A percentile compares a stretch with the other conserved stretches of the same genome.
These are phyloP conservation scores for Tympanopsis confertula DNA, from an alignment of 2,329 filamentous ascomycete species.

Conservation along the genomic window DNA sequence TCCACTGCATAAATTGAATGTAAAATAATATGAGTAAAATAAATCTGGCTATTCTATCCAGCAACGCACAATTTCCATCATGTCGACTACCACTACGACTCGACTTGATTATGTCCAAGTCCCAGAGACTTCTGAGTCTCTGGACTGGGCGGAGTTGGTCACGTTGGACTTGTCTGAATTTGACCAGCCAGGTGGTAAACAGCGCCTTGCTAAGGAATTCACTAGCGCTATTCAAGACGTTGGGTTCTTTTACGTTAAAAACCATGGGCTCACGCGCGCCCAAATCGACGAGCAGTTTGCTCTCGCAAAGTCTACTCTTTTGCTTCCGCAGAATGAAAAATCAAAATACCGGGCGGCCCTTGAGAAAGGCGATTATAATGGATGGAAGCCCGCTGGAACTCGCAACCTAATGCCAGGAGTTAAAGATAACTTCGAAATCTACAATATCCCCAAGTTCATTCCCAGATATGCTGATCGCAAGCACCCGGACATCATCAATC, in stretches of 20 bases:
- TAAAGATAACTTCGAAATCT: slow-evolving; percentile 24
- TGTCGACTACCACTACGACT: slow-evolving; percentile 14
- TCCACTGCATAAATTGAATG: no score
- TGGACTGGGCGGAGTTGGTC: slow-evolving; percentile 42
- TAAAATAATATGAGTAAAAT: no score
- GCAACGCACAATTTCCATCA: no score
- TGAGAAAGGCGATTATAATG: slow-evolving; percentile 42
- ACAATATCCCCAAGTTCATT: slow-evolving; percentile 27
- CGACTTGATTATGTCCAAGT: slow-evolving; percentile 19
- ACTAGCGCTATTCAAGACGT: slow-evolving; percentile 38
- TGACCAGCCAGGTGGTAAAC: slow-evolving; percentile 39
- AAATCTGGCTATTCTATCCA: no score
- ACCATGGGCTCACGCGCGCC: slow-evolving; percentile 49
- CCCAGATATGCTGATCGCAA: slow-evolving; percentile 15
- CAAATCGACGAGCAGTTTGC: slow-evolving; percentile 50
- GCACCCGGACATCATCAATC: slow-evolving; percentile 18
- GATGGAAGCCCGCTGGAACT: slow-evolving; percentile 34
- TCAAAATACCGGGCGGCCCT: slow-evolving; percentile 39
- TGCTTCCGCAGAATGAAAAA: slow-evolving; percentile 44
- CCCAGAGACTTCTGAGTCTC: slow-evolving; percentile 18
- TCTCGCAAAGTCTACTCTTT: slow-evolving; percentile 45
- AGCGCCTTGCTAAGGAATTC: slow-evolving; percentile 38
- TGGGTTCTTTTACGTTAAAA: slow-evolving; percentile 52
- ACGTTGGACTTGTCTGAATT: slow-evolving; percentile 44
- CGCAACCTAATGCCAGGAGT: slow-evolving; percentile 8